phyloP scores from a whole-genome alignment of 805 yeast genomes.

The Candida tibetensis region DNA sequence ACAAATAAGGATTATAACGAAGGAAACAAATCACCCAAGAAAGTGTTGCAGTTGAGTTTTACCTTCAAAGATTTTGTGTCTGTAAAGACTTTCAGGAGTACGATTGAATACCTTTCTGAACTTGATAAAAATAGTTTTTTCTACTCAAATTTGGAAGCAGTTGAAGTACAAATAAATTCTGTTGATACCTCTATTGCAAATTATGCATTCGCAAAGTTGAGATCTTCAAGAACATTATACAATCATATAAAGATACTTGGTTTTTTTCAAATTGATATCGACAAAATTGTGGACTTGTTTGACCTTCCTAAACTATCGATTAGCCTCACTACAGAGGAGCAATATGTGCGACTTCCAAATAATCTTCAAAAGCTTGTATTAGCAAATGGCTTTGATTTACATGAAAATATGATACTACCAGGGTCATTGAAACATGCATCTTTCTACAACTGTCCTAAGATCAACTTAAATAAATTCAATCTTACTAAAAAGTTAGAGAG shows the following conservation, averaged over 20 bases:
- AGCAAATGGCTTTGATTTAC: slow-evolving; percentile 10
- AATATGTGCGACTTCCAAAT: slow-evolving; percentile 3
- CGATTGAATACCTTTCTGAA: slow-evolving; percentile 2
- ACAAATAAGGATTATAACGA: slow-evolving; percentile 1
- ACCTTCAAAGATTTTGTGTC: slow-evolving; percentile 3
- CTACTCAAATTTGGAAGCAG: slow-evolving; percentile 2
- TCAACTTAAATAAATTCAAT: slow-evolving; percentile 12
- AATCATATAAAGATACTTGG: slow-evolving; percentile 7
- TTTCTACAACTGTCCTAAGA: slow-evolving; percentile 5
- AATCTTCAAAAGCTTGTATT: slow-evolving; percentile 6
- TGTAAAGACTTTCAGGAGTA: slow-evolving; percentile 4
- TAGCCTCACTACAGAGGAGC: background rate
- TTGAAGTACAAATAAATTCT: slow-evolving; percentile 7
- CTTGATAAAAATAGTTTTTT: slow-evolving; percentile 1
- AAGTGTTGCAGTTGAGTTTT: slow-evolving; percentile 7
- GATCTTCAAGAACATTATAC: slow-evolving; percentile 4
- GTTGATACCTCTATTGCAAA: slow-evolving; percentile 3
- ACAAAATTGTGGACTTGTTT: background rate
- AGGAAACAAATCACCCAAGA: slow-evolving; percentile 1
- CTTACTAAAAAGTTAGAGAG: slow-evolving; percentile 9
- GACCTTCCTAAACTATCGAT: background rate
- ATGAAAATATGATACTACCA: slow-evolving; percentile 7
- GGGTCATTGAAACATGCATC: slow-evolving; percentile 6
- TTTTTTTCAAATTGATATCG: slow-evolving; percentile 3
- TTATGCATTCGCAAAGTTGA: slow-evolving; percentile 4